Evolutionary conservation across 768 basidiomycete genomes (phyloP).

Genomic region (Russula vinacea): DNA sequence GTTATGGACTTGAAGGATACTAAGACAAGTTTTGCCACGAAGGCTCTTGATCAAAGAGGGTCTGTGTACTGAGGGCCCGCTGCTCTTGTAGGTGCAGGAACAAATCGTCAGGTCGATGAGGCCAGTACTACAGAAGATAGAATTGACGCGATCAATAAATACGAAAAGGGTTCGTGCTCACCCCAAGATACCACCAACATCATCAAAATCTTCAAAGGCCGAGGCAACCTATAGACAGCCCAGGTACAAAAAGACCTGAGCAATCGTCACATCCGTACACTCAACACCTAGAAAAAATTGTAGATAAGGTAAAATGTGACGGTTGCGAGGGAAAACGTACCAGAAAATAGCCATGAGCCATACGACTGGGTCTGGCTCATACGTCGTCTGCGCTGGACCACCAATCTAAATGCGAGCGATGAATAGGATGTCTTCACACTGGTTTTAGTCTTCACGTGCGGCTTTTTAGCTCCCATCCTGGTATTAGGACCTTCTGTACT

Average conservation of each 20-base stretch:
- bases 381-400: background rate
- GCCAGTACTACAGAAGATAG: constrained; percentile 48
- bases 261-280: too few species aligned
- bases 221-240: too few species aligned
- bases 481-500: too few species aligned
- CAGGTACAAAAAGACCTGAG: too few species aligned
- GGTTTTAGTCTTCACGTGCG: too few species aligned
- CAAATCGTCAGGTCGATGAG: constrained; percentile 53
- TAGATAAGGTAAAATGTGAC: too few species aligned
- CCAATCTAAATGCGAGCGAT: constrained; percentile 28
- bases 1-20: constrained; percentile 38
- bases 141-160: background rate
- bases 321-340: too few species aligned
- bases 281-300: too few species aligned
- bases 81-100: constrained; percentile 33
- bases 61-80: constrained; percentile 54
- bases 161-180: constrained; percentile 33
- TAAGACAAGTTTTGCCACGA: constrained; percentile 32
- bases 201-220: constrained; percentile 41
- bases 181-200: constrained; percentile 66
- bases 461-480: too few species aligned
- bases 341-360: constrained; percentile 42
- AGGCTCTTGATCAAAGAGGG: constrained; percentile 36
- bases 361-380: constrained; percentile 49
- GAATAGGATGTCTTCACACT: constrained; percentile 33